Base-by-base conservation (phyloP, 108 stramenopile species). In the Aurantiochytrium sp. region DNA sequence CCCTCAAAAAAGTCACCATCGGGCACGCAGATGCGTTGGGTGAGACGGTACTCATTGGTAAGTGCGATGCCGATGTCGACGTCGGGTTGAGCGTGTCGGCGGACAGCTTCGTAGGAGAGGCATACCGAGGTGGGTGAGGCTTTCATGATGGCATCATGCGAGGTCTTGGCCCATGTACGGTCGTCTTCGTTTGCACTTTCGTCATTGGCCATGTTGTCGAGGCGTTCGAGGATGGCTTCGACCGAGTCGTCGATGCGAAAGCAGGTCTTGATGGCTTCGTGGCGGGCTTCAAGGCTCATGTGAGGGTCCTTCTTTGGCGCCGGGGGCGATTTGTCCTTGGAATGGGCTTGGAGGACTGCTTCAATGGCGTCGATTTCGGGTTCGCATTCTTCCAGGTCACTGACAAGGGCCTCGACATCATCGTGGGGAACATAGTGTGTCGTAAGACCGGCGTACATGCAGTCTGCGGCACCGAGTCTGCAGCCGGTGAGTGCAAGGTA, bases 1-100 rank as follows among this genome's bases (percentile, higher is more conserved):
- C 99, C 99, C 90, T 98, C 98, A 89, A 95, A 96, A 92, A 99
- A 99, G 89, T 99, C 99, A 43, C 89, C 89, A 0, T 89, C 92
- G 42, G 88, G 88, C 89, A 23, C 51, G 57, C 44, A 89, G 58
- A 93, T 95, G 6, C 92, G 92, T 87, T 94, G 93, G 16, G 91
- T 91, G 89, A 97, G 94, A 88, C 96, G 91, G 88, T 93, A 97
- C 90, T 97, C 98, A 96, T 96, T 96, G 88, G 92, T 88, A 71
- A 97, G 89, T 29, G 90, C 92, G 64, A 96, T 95, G 3, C 83
- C 95, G 53, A 97, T 88, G 44, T 72, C 88, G 18, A 87, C 47
- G 5, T 87, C 73, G 53, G 60, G 49, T 6, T 71, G 72, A 1
- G 90, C 87, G 16, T 95, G 96, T 60, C 95, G 95, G 49, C 88